Evolutionary conservation across 192 early-diverging fungal species (phyloP).

Genomic region (Neocallimastix lanati): DNA sequence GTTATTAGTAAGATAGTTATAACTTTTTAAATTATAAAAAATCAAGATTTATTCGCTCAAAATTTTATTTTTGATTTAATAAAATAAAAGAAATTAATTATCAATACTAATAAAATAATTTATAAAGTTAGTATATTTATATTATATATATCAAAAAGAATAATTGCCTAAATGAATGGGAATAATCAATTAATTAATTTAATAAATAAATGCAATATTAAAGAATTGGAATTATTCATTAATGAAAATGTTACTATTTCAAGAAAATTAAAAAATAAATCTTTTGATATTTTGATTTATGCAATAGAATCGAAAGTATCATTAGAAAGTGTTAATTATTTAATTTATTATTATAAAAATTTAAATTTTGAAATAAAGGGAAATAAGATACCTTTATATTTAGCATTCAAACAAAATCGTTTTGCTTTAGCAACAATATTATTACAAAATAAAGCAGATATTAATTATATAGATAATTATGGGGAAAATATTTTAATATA

Average conservation of each 20-base stretch:
- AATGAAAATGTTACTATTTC: not conserved
- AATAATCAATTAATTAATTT: not conserved
- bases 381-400: not conserved
- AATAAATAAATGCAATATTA: not conserved
- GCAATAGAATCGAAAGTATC: not conserved
- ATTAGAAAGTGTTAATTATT: not conserved
- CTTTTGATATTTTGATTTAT: not conserved
- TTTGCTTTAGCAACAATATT: not conserved
- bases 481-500: not conserved
- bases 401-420: not conserved
- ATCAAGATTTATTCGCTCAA: too few relatives aligned
- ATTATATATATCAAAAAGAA: too few relatives aligned
- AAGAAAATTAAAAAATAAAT: not conserved
- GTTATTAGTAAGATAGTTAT: too few relatives aligned
- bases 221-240: not conserved
- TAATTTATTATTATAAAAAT: not conserved
- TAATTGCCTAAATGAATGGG: not conserved
- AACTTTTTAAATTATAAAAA: too few relatives aligned
- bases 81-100: too few relatives aligned
- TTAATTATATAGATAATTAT: not conserved
- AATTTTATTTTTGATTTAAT: too few relatives aligned
- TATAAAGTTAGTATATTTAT: too few relatives aligned
- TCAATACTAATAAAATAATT: too few relatives aligned
- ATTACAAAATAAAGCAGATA: not conserved
- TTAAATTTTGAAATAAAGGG: not conserved